A percentile compares a stretch with the other conserved stretches of the same genome.
These are phyloP conservation scores for Mucor ambiguus DNA, from an alignment of 371 early-diverging fungal species.

Conservation along the genomic window DNA sequence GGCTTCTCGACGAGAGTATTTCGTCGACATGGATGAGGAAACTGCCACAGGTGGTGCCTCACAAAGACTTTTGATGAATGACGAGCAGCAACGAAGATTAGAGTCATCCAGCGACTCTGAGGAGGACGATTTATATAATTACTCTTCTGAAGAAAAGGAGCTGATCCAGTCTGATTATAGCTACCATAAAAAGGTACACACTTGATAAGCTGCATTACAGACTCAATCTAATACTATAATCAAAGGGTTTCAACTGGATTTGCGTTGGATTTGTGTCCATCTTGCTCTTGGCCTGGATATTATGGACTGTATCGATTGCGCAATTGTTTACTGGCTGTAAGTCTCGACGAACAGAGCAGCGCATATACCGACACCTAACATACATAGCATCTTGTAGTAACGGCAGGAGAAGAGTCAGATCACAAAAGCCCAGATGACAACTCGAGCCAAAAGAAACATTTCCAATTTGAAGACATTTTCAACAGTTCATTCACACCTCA, in stretches of 20 bases:
- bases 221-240: neutral
- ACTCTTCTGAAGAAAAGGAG: constrained; percentile 1
- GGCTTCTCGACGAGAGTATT: constrained; percentile 18
- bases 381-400: neutral
- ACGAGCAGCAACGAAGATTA: neutral
- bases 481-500: constrained; percentile 50
- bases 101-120: constrained; percentile 2
- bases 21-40: constrained; percentile 17
- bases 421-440: neutral
- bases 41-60: constrained; percentile 2
- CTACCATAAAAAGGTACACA: constrained; percentile 14
- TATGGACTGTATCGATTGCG: constrained; percentile 36
- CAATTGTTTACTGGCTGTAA: constrained; percentile 18
- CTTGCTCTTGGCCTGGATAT: constrained; percentile 20
- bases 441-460: constrained; percentile 8
- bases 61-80: neutral
- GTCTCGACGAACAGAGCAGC: neutral
- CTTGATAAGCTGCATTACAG: neutral
- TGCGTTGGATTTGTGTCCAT: constrained; percentile 27
- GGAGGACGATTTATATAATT: neutral
- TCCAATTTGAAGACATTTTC: constrained; percentile 53
- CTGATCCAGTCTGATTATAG: neutral
- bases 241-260: constrained; percentile 25
- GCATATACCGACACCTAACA: neutral
- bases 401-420: neutral